phyloP scores from a whole-genome alignment of 768 basidiomycete genomes.

The Boletellus emodensis region DNA sequence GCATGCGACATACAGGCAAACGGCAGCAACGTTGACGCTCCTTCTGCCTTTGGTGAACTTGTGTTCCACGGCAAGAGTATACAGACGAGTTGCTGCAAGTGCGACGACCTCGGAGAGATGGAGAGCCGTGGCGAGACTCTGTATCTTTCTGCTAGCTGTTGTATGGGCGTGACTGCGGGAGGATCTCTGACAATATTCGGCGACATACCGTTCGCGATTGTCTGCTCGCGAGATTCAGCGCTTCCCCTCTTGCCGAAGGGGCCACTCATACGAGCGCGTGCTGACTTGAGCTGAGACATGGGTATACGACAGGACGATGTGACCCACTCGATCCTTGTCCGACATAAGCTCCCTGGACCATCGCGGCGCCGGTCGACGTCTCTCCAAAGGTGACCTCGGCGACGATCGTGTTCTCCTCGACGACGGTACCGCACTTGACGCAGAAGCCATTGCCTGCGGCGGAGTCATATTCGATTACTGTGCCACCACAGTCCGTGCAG shows the following conservation, averaged over 20 bases:
- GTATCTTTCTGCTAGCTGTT: constrained; percentile 78
- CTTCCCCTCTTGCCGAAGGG: constrained; percentile 78
- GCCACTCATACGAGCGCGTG: constrained; percentile 77
- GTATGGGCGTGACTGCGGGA: not conserved
- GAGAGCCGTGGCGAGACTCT: constrained; percentile 73
- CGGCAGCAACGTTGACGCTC: constrained; percentile 90
- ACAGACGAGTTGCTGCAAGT: constrained; percentile 79
- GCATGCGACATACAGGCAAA: constrained; percentile 93
- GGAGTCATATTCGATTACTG: constrained; percentile 80
- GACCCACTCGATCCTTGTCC: constrained; percentile 84
- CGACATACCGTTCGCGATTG: constrained; percentile 76
- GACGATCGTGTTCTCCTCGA: constrained; percentile 92
- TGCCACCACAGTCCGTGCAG: constrained; percentile 77
- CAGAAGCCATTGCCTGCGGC: constrained; percentile 86
- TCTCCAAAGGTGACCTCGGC: constrained; percentile 96
- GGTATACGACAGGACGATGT: not conserved
- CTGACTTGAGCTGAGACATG: constrained; percentile 35
- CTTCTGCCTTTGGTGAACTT: constrained; percentile 93
- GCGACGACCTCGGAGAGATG: constrained; percentile 76
- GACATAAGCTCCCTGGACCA: constrained; percentile 93
- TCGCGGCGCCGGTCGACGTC: constrained; percentile 84
- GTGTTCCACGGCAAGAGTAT: constrained; percentile 90
- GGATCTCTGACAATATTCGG: not conserved
- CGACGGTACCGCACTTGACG: constrained; percentile 79
- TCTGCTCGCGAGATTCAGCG: constrained; percentile 84